Evolutionary conservation across 2,329 filamentous ascomycete genomes (phyloP).

Genomic region (Penicillium sp.): DNA sequence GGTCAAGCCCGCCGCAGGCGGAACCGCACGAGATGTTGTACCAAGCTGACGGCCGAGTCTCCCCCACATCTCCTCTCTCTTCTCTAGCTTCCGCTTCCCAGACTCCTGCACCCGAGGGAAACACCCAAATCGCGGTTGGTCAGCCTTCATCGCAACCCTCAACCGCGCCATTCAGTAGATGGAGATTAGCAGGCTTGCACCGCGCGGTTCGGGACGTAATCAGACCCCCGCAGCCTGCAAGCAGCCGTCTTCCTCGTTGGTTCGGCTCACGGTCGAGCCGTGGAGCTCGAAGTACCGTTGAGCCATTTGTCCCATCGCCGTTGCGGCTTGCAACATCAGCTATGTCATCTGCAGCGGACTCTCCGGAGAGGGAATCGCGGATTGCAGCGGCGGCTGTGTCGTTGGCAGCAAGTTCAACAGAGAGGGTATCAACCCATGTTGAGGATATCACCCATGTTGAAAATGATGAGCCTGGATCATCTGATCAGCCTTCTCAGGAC

Average conservation of each 20-base stretch:
- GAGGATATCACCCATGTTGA: conserved; percentile 36
- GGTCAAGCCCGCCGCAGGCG: conserved; percentile 32
- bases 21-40: conserved; percentile 35
- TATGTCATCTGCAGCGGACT: conserved; percentile 35
- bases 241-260: conserved; percentile 44
- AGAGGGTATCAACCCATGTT: conserved; percentile 15
- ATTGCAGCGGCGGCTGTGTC: conserved; percentile 22
- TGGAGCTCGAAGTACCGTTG: conserved; percentile 29
- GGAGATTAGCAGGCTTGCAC: conserved; percentile 36
- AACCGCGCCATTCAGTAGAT: background rate
- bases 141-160: conserved; percentile 9
- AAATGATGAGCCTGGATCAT: conserved; percentile 39
- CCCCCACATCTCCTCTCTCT: conserved; percentile 66
- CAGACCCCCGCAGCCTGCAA: conserved; percentile 34
- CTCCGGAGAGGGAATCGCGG: conserved; percentile 26
- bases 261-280: conserved; percentile 33
- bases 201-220: conserved; percentile 73
- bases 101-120: conserved; percentile 68
- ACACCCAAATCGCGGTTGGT: background rate
- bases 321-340: conserved; percentile 35
- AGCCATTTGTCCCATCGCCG: conserved; percentile 37
- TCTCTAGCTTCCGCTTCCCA: conserved; percentile 36
- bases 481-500: conserved; percentile 38
- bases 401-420: conserved; percentile 37
- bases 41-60: conserved; percentile 29